These are phyloP conservation scores for Gossypium davidsonii DNA, from an alignment of 441 rosid species.

Conservation along the genomic window DNA sequence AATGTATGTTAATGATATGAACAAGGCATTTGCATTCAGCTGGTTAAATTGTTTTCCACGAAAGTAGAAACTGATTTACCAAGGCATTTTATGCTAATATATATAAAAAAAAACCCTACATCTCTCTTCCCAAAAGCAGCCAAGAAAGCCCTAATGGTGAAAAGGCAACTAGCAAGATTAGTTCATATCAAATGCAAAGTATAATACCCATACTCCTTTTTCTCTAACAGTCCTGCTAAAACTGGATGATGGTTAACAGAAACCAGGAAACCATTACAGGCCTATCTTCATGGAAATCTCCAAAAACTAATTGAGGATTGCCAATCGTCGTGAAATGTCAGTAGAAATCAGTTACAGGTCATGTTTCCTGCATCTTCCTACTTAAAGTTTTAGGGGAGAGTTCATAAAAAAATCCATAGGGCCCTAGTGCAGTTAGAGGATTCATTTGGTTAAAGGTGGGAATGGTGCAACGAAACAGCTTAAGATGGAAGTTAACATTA, in stretches of 20 bases:
- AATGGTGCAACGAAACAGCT: background rate
- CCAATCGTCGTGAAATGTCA: background rate
- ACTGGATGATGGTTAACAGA: background rate
- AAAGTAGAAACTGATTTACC: background rate
- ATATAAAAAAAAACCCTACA: background rate
- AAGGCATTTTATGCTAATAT: background rate
- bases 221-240: background rate
- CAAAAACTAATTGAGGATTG: background rate
- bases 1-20: background rate
- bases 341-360: background rate
- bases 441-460: background rate
- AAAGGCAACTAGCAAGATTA: background rate
- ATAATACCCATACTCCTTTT: background rate
- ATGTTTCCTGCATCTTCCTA: constrained; percentile 1
- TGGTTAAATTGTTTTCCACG: background rate
- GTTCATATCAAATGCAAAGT: background rate
- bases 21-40: background rate
- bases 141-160: background rate
- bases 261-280: background rate
- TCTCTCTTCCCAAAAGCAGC: background rate
- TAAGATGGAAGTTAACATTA: background rate
- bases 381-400: background rate
- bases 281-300: constrained; percentile 2
- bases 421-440: background rate
- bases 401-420: background rate